Conservation (phyloP, 2,329 filamentous ascomycete genomes). For the Chaetomium strumarium region DNA sequence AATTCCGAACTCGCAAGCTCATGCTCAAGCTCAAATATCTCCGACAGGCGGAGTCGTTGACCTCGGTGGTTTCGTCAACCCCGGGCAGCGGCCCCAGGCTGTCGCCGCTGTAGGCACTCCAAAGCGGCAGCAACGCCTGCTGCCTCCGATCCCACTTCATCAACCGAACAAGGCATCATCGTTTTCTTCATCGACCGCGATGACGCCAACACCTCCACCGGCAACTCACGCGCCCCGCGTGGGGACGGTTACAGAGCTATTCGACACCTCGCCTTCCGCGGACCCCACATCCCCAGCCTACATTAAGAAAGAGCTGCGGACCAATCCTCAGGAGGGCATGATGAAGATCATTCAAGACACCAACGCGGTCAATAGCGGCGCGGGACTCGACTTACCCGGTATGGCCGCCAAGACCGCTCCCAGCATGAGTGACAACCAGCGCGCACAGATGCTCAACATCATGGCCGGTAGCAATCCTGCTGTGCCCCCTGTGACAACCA, state of each 20-base stretch:
- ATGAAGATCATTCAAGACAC: conserved; percentile 61
- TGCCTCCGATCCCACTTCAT: conserved; percentile 48
- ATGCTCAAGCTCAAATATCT: conserved; percentile 37
- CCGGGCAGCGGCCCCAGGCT: conserved; percentile 35
- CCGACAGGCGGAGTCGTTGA: conserved; percentile 55
- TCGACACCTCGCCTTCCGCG: conserved; percentile 43
- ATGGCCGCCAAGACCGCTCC: conserved; percentile 51
- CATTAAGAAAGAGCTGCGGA: conserved; percentile 50
- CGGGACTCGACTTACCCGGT: conserved; percentile 48
- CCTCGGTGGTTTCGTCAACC: conserved; percentile 51
- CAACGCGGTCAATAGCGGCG: conserved; percentile 46
- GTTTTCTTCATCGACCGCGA: conserved; percentile 27
- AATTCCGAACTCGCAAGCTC: conserved; percentile 46
- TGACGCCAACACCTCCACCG: conserved; percentile 28
- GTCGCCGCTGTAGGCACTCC: conserved; percentile 36
- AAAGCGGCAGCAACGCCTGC: conserved; percentile 48
- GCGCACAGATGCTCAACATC: conserved; percentile 52
- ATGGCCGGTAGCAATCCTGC: conserved; percentile 45
- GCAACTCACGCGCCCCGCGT: conserved; percentile 38
- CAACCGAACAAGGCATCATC: conserved; percentile 27
- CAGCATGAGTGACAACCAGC: conserved; percentile 52
- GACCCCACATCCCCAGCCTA: conserved; percentile 42
- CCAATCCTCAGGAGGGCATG: conserved; percentile 55
- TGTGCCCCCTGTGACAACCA: conserved; percentile 22
- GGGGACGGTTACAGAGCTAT: conserved; percentile 56